A percentile compares a stretch with the other conserved stretches of the same genome.
Evolutionary conservation across 2,329 filamentous ascomycete genomes (phyloP).

Genomic region (Sclerotinia sclerotiorum): DNA sequence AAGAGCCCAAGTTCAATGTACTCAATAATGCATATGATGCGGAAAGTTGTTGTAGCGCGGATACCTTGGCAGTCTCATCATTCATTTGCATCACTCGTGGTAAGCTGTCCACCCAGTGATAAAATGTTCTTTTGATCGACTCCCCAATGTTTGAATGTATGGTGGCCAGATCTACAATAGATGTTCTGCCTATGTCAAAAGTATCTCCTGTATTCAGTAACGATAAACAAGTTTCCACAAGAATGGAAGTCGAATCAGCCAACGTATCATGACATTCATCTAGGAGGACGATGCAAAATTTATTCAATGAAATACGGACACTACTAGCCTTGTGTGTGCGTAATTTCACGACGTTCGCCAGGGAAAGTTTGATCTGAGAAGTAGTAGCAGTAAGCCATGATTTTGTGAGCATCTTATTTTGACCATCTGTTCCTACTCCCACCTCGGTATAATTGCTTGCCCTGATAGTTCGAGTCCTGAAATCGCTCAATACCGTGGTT

Average conservation of each 20-base stretch:
- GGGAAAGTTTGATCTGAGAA: conserved; percentile 77
- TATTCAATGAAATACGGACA: conserved; percentile 66
- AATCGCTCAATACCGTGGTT: conserved; percentile 56
- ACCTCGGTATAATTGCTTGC: conserved; percentile 11
- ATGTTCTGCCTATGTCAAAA: conserved; percentile 42
- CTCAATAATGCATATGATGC: conserved; percentile 68
- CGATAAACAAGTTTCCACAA: conserved; percentile 79
- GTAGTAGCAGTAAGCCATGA: conserved; percentile 80
- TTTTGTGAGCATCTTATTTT: conserved; percentile 42
- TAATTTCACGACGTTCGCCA: conserved; percentile 74
- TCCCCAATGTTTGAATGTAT: conserved; percentile 63
- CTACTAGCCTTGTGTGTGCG: conserved; percentile 68
- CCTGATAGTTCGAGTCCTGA: conserved; percentile 49
- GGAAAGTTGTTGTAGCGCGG: conserved; percentile 72
- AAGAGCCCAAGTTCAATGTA: conserved; percentile 61
- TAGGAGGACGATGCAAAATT: conserved; percentile 71
- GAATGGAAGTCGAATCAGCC: conserved; percentile 64
- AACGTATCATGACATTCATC: conserved; percentile 78
- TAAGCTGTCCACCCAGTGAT: conserved; percentile 79
- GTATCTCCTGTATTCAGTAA: conserved; percentile 53
- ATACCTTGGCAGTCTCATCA: conserved; percentile 75
- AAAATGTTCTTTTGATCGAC: conserved; percentile 67
- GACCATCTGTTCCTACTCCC: conserved; percentile 39
- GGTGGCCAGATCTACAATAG: conserved; percentile 61
- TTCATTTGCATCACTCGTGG: conserved; percentile 79